Evolutionary conservation across 768 basidiomycete species (phyloP), one percentile per base, ranked within the genome.

Genomic region (Trametes punicea): DNA sequence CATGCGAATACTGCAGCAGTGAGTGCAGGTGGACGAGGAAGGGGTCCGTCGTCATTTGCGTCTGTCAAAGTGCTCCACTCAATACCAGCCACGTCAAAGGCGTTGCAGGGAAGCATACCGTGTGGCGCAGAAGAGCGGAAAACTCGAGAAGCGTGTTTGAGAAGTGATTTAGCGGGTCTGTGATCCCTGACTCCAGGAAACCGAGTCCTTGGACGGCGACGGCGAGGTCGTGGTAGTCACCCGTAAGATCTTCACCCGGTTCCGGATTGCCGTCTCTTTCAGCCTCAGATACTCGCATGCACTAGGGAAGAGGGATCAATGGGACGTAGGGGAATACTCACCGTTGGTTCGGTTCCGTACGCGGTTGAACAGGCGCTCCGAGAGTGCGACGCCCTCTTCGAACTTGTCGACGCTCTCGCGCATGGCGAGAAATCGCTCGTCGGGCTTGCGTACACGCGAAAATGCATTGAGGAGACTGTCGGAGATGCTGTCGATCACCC

Each of bases 401-500:
- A 96, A 98, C 72, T 94, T 90, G 73, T 98, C 95, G 21, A 98
- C 87, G 44, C 79, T 78, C 69, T 96, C 93, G 27, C 91, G 82
- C 88, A 99, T 96, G 41, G 83, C 76, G 21, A 98, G 76, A 70
- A 99, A 99, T 30, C 97, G 84, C 63, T 95, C 93, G 67, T 99
- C 97, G 0, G 97, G 96, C 71, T 99, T 99, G 59, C 93, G 88
- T 18, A 98, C 92, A 42, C 89, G 88, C 23, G 93, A 82, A 69
- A 99, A 99, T 1, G 96, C 95, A 67, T 98, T 98, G 50, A 99
- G 77, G 40, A 98, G 84, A 7, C 93, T 94, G 72, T 99, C 97
- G 30, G 94, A 96, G 54, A 99, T 78, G 61, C 92, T 94, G 75
- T 99, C 97, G 52, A 99, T 86, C 38, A 99, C 76, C 31, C 92